Conservation (phyloP, 2,329 filamentous ascomycete species). For the Ramichloridium luteum region DNA sequence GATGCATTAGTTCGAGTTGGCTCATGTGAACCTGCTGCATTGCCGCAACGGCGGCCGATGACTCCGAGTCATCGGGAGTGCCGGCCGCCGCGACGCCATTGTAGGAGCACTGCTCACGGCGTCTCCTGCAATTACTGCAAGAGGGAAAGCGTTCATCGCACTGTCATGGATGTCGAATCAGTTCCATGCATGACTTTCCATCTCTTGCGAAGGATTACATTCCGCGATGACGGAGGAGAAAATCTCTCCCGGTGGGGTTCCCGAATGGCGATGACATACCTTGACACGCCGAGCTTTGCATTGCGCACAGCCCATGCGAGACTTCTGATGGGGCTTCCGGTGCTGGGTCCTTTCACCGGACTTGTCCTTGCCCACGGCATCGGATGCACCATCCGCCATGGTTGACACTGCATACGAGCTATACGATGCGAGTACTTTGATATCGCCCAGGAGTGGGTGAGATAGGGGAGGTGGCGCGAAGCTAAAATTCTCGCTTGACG, state of each 20-base stretch:
- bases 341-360: neutral
- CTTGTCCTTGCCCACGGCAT: no score
- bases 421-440: no score
- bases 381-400: no score
- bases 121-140: constrained; percentile 9
- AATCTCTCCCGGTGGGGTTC: no score
- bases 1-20: constrained; percentile 16
- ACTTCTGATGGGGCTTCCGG: constrained; percentile 16
- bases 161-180: constrained; percentile 3
- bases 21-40: constrained; percentile 7
- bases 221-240: neutral
- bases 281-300: constrained; percentile 20
- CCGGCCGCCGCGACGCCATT: constrained; percentile 3
- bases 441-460: neutral
- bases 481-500: no score
- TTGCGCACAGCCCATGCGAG: constrained; percentile 16
- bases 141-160: constrained; percentile 4
- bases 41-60: neutral
- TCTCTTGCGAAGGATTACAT: neutral
- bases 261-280: constrained; percentile 6
- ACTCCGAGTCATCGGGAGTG: neutral
- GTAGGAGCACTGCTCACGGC: constrained; percentile 15
- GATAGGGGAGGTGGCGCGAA: no score
- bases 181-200: neutral
- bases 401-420: no score